phyloP scores from a whole-genome alignment of 495 filamentous ascomycete species.

The Cairneyella variabilis region DNA sequence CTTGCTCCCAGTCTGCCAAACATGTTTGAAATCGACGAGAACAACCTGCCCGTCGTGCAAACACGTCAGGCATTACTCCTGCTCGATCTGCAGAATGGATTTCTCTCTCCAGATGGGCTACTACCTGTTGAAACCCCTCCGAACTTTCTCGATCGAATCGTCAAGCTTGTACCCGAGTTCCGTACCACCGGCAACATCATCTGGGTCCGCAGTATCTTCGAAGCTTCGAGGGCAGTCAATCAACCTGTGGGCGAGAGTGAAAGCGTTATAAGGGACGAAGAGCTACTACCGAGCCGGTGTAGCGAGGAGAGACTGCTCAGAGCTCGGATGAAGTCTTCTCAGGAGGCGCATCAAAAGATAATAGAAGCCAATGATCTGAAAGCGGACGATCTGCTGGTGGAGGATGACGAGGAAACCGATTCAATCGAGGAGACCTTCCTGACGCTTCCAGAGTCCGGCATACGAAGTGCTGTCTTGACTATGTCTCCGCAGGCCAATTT shows the following conservation, averaged over 20 bases:
- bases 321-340: not conserved
- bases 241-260: slow-evolving; percentile 29
- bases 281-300: slow-evolving; percentile 6
- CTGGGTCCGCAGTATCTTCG: slow-evolving; percentile 80
- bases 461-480: slow-evolving; percentile 54
- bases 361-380: slow-evolving; percentile 4
- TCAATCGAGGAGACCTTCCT: slow-evolving; percentile 58
- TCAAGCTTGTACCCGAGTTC: slow-evolving; percentile 65
- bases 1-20: slow-evolving; percentile 7
- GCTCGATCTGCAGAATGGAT: slow-evolving; percentile 91
- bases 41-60: slow-evolving; percentile 41
- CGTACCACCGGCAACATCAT: slow-evolving; percentile 61
- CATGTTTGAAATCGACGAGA: slow-evolving; percentile 47
- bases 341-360: slow-evolving; percentile 7
- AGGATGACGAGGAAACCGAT: slow-evolving; percentile 23
- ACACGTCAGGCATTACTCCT: slow-evolving; percentile 83
- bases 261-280: slow-evolving; percentile 34
- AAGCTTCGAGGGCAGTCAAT: slow-evolving; percentile 32
- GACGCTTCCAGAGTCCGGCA: slow-evolving; percentile 35
- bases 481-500: slow-evolving; percentile 67
- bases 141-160: slow-evolving; percentile 64
- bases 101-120: slow-evolving; percentile 65
- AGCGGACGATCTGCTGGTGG: slow-evolving; percentile 12
- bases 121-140: slow-evolving; percentile 61
- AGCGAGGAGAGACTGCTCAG: not conserved